Base-by-base conservation (phyloP, 2,329 filamentous ascomycete genomes). In the Stagonosporopsis vannaccii region DNA sequence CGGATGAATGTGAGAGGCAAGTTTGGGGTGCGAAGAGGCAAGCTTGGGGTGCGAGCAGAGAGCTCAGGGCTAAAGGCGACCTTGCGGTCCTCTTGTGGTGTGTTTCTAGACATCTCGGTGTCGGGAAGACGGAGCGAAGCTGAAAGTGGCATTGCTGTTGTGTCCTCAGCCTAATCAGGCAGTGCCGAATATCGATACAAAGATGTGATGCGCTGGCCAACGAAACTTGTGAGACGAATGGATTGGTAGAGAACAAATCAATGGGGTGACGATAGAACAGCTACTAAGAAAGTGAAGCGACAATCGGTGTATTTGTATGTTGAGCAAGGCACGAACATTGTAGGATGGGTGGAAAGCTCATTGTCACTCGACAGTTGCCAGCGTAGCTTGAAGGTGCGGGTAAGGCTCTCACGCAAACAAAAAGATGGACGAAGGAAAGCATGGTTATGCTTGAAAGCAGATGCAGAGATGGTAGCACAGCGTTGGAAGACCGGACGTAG, bases 301-400 rank as follows among this genome's bases (percentile, higher is more conserved):
- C 39, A 26, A 54, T 60, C 57, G 60, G 65, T 70, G 68, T 68
- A 69, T 74, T 68, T 72, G 68, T 63, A 67, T 57, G 45, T 33
- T 58, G 63, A 65, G 60, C 61, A 59, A 51, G 52, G 60, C 49
- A 53, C 53, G 55, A 58, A 22, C 41, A 42, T 61, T 41, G 51
- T 59, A 56, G 65, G 71, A 67, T 70, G 65, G 64, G 46, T 63
- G 33, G 25, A 56, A 55, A 60, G 32, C 52, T 65, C 73, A 74
- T 74, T 72, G 72, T 74, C 61, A 71, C 63, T 53, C 56, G 33
- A 42, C 70, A 64, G 65, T 66, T 70, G 72, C 69, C 69, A 74
- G 63, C 69, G 56, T 67, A 66, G 57, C 62, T 60, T 66, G 64
- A 66, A 58, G 59, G 53, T 70, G 66, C 63, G 51, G 39, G 35